These are phyloP conservation scores for Yamadazyma blattariae DNA, from an alignment of 1,139 yeast species.

Conservation along the genomic window DNA sequence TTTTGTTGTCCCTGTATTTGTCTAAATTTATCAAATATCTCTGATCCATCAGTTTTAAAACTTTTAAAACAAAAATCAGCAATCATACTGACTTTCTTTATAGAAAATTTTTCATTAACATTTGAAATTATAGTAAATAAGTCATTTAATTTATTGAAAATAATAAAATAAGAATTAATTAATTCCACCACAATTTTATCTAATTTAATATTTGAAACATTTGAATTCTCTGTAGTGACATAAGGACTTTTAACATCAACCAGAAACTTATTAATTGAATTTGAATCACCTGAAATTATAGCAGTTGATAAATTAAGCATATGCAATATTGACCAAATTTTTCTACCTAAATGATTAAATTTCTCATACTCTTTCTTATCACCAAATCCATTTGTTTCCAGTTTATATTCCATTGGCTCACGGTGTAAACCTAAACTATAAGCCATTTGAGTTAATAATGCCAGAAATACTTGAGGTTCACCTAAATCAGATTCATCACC, in stretches of 20 bases:
- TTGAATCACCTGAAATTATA: slow-evolving; percentile 34
- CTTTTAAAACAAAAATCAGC: slow-evolving; percentile 3
- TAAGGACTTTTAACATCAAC: slow-evolving; percentile 34
- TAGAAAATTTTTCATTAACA: slow-evolving; percentile 7
- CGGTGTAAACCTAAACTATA: slow-evolving; percentile 45
- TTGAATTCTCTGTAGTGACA: slow-evolving; percentile 13
- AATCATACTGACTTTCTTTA: slow-evolving; percentile 5
- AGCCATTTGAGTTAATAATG: slow-evolving; percentile 41
- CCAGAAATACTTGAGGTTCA: slow-evolving; percentile 38
- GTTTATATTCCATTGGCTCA: slow-evolving; percentile 21
- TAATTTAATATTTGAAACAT: slow-evolving; percentile 20
- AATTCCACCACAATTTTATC: slow-evolving; percentile 17
- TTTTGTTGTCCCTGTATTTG: too few species aligned
- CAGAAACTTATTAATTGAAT: slow-evolving; percentile 22
- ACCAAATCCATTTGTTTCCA: slow-evolving; percentile 22
- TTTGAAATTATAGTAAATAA: slow-evolving; percentile 5
- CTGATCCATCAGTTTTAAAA: slow-evolving; percentile 2
- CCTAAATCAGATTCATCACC: slow-evolving; percentile 50
- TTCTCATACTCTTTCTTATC: slow-evolving; percentile 22
- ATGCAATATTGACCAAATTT: slow-evolving; percentile 26
- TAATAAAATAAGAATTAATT: neutral
- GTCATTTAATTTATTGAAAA: slow-evolving; percentile 6
- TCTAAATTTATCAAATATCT: neutral
- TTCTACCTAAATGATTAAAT: slow-evolving; percentile 29
- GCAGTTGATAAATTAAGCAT: slow-evolving; percentile 33